These are phyloP conservation scores for Nakazawaea holstii DNA, from an alignment of 805 yeast genomes.

Conservation along the genomic window DNA sequence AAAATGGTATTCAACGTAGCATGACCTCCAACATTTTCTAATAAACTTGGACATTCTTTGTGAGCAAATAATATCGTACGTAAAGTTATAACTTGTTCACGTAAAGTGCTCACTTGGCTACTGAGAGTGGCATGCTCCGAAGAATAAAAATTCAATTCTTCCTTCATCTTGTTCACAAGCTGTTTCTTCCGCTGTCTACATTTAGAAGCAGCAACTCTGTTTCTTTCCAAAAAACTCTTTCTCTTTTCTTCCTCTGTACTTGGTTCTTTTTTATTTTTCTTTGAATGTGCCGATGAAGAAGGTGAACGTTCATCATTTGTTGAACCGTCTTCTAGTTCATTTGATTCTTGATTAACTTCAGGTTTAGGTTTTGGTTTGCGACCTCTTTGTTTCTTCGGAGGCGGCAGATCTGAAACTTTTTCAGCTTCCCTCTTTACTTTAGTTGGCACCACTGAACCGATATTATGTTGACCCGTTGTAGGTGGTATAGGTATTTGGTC, in stretches of 20 bases:
- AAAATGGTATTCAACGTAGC: slow-evolving; percentile 39
- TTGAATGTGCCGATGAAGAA: slow-evolving; percentile 50
- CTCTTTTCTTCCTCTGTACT: slow-evolving; percentile 70
- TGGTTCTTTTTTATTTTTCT: slow-evolving; percentile 64
- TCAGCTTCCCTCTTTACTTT: slow-evolving; percentile 1
- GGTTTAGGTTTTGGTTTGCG: slow-evolving; percentile 10
- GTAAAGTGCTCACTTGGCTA: slow-evolving; percentile 48
- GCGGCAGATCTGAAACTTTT: neutral
- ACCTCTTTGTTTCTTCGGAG: slow-evolving; percentile 6
- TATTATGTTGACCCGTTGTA: neutral
- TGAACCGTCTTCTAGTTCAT: slow-evolving; percentile 16
- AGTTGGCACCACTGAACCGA: neutral
- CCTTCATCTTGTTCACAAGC: slow-evolving; percentile 76
- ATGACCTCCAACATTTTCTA: slow-evolving; percentile 40
- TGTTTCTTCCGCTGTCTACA: slow-evolving; percentile 94
- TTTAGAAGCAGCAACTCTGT: slow-evolving; percentile 94
- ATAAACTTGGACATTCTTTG: slow-evolving; percentile 39
- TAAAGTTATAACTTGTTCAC: slow-evolving; percentile 51
- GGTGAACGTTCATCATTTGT: slow-evolving; percentile 34
- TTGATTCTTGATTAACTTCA: slow-evolving; percentile 17
- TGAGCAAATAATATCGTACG: slow-evolving; percentile 44
- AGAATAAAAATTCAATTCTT: slow-evolving; percentile 65
- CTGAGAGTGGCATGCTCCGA: slow-evolving; percentile 64
- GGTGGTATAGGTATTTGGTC: neutral
- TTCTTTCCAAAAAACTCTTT: slow-evolving; percentile 79